Evolutionary conservation across 176 grass and related monocot genomes (phyloP).

Genomic region (Bromus sterilis): DNA sequence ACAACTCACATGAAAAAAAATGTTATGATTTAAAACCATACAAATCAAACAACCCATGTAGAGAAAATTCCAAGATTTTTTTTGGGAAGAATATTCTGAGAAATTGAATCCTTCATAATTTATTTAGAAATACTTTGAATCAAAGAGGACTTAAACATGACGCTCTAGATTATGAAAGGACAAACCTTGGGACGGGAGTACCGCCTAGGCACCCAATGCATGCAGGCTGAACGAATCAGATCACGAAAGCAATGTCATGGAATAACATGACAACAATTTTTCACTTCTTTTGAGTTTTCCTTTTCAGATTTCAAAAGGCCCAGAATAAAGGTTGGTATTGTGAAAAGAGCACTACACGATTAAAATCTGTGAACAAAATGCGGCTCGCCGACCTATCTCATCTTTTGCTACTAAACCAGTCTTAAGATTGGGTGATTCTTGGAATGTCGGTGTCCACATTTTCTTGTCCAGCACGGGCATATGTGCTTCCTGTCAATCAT

Average conservation of each 20-base stretch:
- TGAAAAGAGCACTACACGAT: neutral
- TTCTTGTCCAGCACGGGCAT: neutral
- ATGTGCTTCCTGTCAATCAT: neutral
- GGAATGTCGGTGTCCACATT: slow-evolving; percentile 4
- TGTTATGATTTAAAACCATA: too few species aligned
- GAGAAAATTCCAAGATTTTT: too few species aligned
- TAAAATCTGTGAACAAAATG: neutral
- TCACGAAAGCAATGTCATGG: neutral
- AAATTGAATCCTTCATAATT: too few species aligned
- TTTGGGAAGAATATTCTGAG: too few species aligned
- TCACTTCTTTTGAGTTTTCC: neutral
- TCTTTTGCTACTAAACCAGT: neutral
- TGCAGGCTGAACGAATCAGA: neutral
- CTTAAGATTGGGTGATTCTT: neutral
- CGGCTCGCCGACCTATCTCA: neutral
- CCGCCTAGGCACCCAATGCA: neutral
- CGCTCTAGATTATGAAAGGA: neutral
- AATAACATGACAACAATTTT: neutral
- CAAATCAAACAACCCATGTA: too few species aligned
- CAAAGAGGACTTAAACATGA: neutral
- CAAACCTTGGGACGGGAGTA: neutral
- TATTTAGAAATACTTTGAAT: neutral
- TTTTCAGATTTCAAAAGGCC: neutral
- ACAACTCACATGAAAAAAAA: too few species aligned
- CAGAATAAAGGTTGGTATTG: neutral